Evolutionary conservation across 2,329 filamentous ascomycete species (phyloP).

Genomic region (Magnaporthiopsis rhizophila): DNA sequence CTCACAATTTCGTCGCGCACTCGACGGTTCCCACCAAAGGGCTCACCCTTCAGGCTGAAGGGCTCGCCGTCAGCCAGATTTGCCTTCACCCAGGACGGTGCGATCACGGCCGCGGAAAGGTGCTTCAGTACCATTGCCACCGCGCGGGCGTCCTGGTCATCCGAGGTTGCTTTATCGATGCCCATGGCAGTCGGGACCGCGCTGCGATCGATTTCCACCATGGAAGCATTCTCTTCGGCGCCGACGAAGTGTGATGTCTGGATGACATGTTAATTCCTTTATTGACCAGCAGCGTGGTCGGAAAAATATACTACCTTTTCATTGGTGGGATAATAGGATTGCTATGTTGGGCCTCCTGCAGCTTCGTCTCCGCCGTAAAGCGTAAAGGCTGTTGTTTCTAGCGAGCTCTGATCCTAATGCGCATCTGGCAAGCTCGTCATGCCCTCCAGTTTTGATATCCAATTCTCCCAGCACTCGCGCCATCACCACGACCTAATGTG

Average conservation of each 20-base stretch:
- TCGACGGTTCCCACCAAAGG: constrained; percentile 16
- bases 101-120: constrained; percentile 46
- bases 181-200: constrained; percentile 43
- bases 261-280: constrained; percentile 10
- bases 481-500: too few relatives aligned
- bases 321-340: too few relatives aligned
- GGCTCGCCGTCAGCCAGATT: constrained; percentile 46
- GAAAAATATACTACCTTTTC: too few relatives aligned
- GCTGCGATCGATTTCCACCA: constrained; percentile 44
- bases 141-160: constrained; percentile 44
- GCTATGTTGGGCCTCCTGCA: too few relatives aligned
- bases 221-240: constrained; percentile 8
- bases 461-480: too few relatives aligned
- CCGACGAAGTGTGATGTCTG: constrained; percentile 5
- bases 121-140: constrained; percentile 48
- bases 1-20: constrained; percentile 34
- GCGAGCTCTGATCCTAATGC: too few relatives aligned
- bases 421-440: too few relatives aligned
- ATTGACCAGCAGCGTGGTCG: too few relatives aligned
- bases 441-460: too few relatives aligned
- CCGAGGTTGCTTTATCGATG: constrained; percentile 37
- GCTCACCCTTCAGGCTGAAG: constrained; percentile 29
- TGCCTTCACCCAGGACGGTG: constrained; percentile 32
- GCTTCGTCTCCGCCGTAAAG: too few relatives aligned
- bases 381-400: too few relatives aligned